These are phyloP conservation scores for Nakazawaea anatomiae DNA, from an alignment of 805 yeast species.

Conservation along the genomic window DNA sequence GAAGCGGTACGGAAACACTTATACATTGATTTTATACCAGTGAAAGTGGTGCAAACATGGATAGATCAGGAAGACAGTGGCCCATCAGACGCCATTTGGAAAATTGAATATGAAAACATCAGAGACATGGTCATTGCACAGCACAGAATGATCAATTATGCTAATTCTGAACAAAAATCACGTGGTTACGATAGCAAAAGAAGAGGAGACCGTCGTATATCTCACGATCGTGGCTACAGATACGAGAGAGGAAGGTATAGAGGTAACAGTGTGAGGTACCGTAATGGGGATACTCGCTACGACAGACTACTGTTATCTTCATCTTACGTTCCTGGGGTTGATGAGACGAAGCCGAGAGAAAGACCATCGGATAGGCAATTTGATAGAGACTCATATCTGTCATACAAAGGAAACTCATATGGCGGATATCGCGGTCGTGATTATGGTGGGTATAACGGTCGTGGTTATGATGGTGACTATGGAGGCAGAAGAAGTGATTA, in stretches of 20 bases:
- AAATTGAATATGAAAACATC: constrained; percentile 27
- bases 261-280: not conserved
- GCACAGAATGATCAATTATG: constrained; percentile 27
- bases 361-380: not conserved
- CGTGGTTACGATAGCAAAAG: not conserved
- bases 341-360: not conserved
- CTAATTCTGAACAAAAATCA: constrained; percentile 15
- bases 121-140: constrained; percentile 28
- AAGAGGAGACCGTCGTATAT: not conserved
- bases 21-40: constrained; percentile 39
- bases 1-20: constrained; percentile 21
- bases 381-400: not conserved
- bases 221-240: not conserved
- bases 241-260: not conserved
- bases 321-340: not conserved
- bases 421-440: not conserved
- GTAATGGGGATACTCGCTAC: constrained; percentile 1
- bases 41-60: constrained; percentile 38
- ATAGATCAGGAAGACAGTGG: constrained; percentile 39
- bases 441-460: not conserved
- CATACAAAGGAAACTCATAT: not conserved
- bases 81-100: constrained; percentile 41
- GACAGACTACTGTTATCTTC: not conserved
- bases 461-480: not conserved
- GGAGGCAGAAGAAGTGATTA: not conserved